Base-by-base conservation (phyloP, 495 filamentous ascomycete species). In the Sporormia fimetaria region DNA sequence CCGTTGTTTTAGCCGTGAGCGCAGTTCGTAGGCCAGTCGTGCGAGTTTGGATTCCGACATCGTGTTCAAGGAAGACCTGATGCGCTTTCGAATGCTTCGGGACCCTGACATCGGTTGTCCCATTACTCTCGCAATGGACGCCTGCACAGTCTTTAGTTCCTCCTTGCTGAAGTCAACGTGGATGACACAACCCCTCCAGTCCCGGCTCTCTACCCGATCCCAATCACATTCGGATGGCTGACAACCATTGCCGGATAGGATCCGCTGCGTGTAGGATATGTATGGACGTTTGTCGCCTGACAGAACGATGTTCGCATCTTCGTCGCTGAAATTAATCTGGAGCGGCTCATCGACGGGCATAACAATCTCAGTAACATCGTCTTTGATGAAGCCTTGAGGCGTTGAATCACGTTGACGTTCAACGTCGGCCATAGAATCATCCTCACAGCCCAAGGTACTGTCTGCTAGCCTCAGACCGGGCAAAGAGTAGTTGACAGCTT, bases 161-260 rank as follows among this genome's bases (percentile, higher is more conserved):
- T 22, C 37, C 6, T 24, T 6, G 16, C 20, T 21, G 31, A 55
- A 55, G 35, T 55, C 52, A 11, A 55, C 48, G 25, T 55, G 52
- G 16, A 55, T n/a, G 9, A 45, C 21, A 17, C 38, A 29, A 4
- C 48, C 40, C 27, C 42, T 33, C 52, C 52, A 55, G 8, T 37
- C 28, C 1, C 40, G 33, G 16, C 40, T 24, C 10, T 3, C 8
- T 4, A 32, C 22, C 6, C 31, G 33, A 21, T 49, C 42, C 51
- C 51, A 54, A 31, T 54, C 40, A 15, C 36, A 28, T 18, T 24
- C 29, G 7, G 7, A 7, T 27, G 25, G 25, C 8, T 31, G 21
- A 6, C 14, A n/a, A 1, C 11, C 15, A 11, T 28, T 41, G 23
- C 24, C 28, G 6, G 37, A 9, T 3, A 41, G 6, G 3, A 12